Evolutionary conservation across 257 asterid species (phyloP), one percentile per base, ranked within the genome.

Genomic region (Cruciata laevipes): DNA sequence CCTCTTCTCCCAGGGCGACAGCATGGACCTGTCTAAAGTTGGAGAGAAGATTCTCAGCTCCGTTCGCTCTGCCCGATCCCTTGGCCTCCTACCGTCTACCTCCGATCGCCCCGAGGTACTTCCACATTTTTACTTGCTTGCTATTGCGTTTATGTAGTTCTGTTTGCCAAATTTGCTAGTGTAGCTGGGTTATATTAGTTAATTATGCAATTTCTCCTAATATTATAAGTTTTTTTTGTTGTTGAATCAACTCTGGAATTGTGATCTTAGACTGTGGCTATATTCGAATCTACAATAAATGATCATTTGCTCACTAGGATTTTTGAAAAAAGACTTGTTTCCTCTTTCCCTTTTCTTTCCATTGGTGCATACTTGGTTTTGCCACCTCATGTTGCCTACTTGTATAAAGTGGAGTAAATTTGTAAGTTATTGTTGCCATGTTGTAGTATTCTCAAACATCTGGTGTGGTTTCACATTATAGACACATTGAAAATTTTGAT

Each of bases 31-130:
- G 77, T 90, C 99, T 62, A 88, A 88, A 78, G 98, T 94, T 72
- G 99, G 98, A 64, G 98, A 94, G 85, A 94, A 90, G 91, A 78
- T 94, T 71, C 75, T 94, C 80, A 94, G 98, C 83, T 90, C 99
- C 61, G 98, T 90, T 73, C 98, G 99, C 76, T 90, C 97, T 3
- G 99, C 99, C 6, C 91, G 98, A 76, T 88, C 98, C 55, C 89
- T 94, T 57, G 98, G 96, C 61, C 96, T 94, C 60, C 84, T 89
- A 38, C 96, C 96, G 71, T 32, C 85, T 32, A 58, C 83, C 56
- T 74, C 89, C 32, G 87, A 84, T 83, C 99, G 96, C 70, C 99
- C 96, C 0, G 91, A 90, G 95, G 99, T 93, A 75, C 23, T 66
- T 25, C 24, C 13, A 2, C 51, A 1, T 3, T n/a, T 35, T 61